Evolutionary conservation across 352 stramenopile species (phyloP).

Genomic region (Globisporangium megalacanthum): DNA sequence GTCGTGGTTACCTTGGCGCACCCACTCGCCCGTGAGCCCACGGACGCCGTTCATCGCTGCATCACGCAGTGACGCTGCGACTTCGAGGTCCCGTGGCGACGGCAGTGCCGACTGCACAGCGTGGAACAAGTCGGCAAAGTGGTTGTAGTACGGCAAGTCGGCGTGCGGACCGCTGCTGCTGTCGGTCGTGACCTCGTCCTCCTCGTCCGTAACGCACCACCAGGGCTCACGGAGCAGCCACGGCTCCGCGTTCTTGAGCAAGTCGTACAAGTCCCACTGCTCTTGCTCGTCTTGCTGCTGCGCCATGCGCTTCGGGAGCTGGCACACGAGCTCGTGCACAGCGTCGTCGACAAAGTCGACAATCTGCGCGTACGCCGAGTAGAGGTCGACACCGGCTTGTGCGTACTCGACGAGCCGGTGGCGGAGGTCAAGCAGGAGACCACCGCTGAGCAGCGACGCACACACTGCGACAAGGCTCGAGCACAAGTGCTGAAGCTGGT

Average conservation of each 20-base stretch:
- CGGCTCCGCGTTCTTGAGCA: conserved; percentile 52
- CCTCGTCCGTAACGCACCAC: conserved; percentile 43
- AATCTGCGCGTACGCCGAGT: conserved; percentile 38
- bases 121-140: conserved; percentile 45
- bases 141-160: conserved; percentile 38
- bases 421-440: conserved; percentile 42
- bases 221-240: conserved; percentile 50
- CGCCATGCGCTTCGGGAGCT: conserved; percentile 34
- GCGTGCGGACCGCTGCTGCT: conserved; percentile 28
- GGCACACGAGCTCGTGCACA: conserved; percentile 34
- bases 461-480: conserved; percentile 50
- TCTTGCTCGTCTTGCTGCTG: conserved; percentile 33
- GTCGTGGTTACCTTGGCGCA: conserved; percentile 32
- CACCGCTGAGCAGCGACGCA: conserved; percentile 26
- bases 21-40: conserved; percentile 45
- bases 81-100: conserved; percentile 37
- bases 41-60: conserved; percentile 31
- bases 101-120: conserved; percentile 34
- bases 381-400: conserved; percentile 26
- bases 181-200: conserved; percentile 28
- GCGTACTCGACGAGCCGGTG: conserved; percentile 41
- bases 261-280: conserved; percentile 48
- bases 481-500: conserved; percentile 49
- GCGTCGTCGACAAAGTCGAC: conserved; percentile 43
- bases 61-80: conserved; percentile 34